Percentiles rank a stretch among this genome's conserved stretches.
Evolutionary conservation across 1,284 basidiomycete genomes (phyloP).

Genomic region (Crucibulum parvulum): DNA sequence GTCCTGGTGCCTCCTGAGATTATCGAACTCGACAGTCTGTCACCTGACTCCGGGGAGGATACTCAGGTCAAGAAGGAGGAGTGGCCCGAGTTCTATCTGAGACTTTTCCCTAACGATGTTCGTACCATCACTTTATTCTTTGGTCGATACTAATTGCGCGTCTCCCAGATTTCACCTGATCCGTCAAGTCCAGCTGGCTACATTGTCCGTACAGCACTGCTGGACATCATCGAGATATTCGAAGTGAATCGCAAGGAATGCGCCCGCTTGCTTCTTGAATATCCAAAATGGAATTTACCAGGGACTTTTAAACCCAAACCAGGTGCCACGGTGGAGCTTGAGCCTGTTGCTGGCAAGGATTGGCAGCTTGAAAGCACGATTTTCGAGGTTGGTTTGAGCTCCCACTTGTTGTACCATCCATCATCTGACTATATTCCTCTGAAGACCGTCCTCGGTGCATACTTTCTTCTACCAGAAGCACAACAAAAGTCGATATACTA

Average conservation of each 20-base stretch:
- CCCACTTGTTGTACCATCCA: background rate
- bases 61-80: slow-evolving; percentile 78
- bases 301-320: slow-evolving; percentile 86
- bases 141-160: background rate
- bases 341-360: slow-evolving; percentile 63
- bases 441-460: slow-evolving; percentile 79
- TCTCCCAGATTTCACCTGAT: slow-evolving; percentile 74
- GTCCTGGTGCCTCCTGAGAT: slow-evolving; percentile 90
- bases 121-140: slow-evolving; percentile 25
- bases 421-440: slow-evolving; percentile 1
- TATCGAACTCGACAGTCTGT: slow-evolving; percentile 77
- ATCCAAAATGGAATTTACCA: slow-evolving; percentile 84
- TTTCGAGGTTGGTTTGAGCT: slow-evolving; percentile 64
- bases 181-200: slow-evolving; percentile 80
- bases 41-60: slow-evolving; percentile 68
- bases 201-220: slow-evolving; percentile 76
- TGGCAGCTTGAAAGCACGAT: slow-evolving; percentile 84
- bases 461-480: slow-evolving; percentile 82
- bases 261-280: slow-evolving; percentile 86
- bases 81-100: slow-evolving; percentile 75
- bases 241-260: slow-evolving; percentile 98
- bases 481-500: slow-evolving; percentile 88
- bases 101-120: slow-evolving; percentile 85
- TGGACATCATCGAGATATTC: slow-evolving; percentile 91
- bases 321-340: slow-evolving; percentile 54